Conservation (phyloP, 352 stramenopile species). For the Pythium brassicae region DNA sequence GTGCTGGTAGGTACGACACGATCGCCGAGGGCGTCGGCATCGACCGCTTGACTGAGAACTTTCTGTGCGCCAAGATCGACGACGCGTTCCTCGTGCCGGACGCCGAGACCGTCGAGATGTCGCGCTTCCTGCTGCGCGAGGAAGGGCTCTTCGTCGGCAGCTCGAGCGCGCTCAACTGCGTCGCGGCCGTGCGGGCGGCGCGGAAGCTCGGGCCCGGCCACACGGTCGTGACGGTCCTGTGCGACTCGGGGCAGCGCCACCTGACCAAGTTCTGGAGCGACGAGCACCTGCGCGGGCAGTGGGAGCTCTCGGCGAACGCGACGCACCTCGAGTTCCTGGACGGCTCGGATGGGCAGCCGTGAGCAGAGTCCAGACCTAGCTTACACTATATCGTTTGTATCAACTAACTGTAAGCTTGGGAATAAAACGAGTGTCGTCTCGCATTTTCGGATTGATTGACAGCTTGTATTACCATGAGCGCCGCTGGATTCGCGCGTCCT, state of each 20-base stretch:
- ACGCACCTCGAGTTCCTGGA: conserved; percentile 71
- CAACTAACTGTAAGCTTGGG: too few relatives aligned
- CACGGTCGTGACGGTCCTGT: conserved; percentile 85
- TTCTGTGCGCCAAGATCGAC: conserved; percentile 87
- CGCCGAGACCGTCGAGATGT: conserved; percentile 97
- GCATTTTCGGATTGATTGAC: too few relatives aligned
- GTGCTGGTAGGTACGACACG: conserved; percentile 91
- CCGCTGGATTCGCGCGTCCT: background rate
- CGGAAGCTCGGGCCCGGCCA: conserved; percentile 75
- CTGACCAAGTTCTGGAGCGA: conserved; percentile 88
- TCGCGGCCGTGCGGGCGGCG: conserved; percentile 68
- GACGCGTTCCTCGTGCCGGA: conserved; percentile 89
- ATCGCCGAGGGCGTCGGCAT: conserved; percentile 97
- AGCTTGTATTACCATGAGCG: background rate
- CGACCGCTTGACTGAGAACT: conserved; percentile 97
- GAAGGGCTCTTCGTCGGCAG: conserved; percentile 96
- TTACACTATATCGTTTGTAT: too few relatives aligned
- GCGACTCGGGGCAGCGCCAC: conserved; percentile 87
- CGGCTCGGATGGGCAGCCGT: conserved; percentile 61
- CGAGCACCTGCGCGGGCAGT: conserved; percentile 62
- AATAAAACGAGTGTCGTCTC: too few relatives aligned
- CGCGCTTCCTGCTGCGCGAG: conserved; percentile 92
- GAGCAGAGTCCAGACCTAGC: background rate
- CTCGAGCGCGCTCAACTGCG: conserved; percentile 84
- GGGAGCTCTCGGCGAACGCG: conserved; percentile 53